Base-by-base conservation (phyloP, 805 yeast species). In the Ogataea nonfermentans region DNA sequence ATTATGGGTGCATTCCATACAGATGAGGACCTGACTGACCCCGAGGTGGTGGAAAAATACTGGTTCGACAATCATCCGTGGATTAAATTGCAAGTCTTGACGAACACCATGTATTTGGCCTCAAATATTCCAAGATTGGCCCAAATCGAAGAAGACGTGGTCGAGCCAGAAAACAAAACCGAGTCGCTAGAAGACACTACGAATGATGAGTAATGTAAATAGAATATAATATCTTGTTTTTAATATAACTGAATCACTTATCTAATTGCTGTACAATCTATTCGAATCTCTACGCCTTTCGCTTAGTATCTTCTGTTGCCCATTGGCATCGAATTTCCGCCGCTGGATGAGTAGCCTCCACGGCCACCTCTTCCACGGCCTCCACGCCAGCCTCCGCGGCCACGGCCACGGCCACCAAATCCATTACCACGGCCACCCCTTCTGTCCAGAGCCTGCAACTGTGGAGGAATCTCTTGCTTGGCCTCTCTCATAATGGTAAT, bases 401-500 rank as follows among this genome's bases (percentile, higher is more conserved):
- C 54, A 30, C 78, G 61, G 32, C 76, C 59, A 32, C 73, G 56
- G 37, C 82, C 76, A 39, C 77, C 70, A 48, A 75, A 70, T 37
- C 74, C 66, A 43, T 74, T 65, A 34, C 79, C 74, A 52, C 87
- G 79, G 52, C 84, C 81, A 42, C 81, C 74, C 47, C 86, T 85
- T 61, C 82, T 81, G 55, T 84, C 87, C 70, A 79, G 81, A 62
- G 78, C 81, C 61, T 74, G 74, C 57, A 93, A 76, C 61, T 79
- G 87, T 38, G 82, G 83, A 51, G 95, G 95, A 54, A 93, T 70
- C 45, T 77, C 75, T 70, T 93, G 99, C 63, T 91, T 84, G 51
- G 99, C 99, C 76, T 93, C 99, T 66, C 81, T 79, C 75, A 93
- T 76, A 59, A 93, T 90, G 57, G 84, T 82, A 57, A 91, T 78